Conservation (phyloP, 768 basidiomycete species). For the Fomitopsis pulvina region DNA sequence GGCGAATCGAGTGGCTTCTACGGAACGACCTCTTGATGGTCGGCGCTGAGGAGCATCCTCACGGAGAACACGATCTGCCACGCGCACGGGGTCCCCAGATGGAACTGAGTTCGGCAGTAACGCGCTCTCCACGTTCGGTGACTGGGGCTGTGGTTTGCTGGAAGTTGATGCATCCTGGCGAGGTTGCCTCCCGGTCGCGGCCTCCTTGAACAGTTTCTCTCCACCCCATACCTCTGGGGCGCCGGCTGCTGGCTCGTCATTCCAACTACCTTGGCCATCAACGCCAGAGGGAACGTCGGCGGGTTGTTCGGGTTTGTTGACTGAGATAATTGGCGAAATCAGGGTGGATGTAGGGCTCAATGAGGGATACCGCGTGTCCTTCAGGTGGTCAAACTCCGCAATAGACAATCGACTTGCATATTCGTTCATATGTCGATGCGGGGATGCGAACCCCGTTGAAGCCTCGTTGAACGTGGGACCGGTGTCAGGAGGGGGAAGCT, state of each 20-base stretch:
- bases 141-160: slow-evolving; percentile 13
- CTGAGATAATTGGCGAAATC: neutral
- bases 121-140: slow-evolving; percentile 10
- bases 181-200: slow-evolving; percentile 7
- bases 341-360: slow-evolving; percentile 14
- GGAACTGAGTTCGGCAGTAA: slow-evolving; percentile 8
- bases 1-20: slow-evolving; percentile 2
- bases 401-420: slow-evolving; percentile 49
- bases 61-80: slow-evolving; percentile 7
- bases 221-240: slow-evolving; percentile 13
- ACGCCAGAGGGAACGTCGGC: slow-evolving; percentile 4
- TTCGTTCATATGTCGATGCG: slow-evolving; percentile 31
- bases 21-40: slow-evolving; percentile 6
- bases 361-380: slow-evolving; percentile 54
- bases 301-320: slow-evolving; percentile 6
- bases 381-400: slow-evolving; percentile 49
- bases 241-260: slow-evolving; percentile 4
- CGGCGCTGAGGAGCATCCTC: slow-evolving; percentile 6
- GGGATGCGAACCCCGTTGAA: slow-evolving; percentile 19
- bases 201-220: slow-evolving; percentile 19
- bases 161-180: neutral
- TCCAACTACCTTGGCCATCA: slow-evolving; percentile 9
- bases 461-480: slow-evolving; percentile 14
- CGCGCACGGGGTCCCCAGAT: slow-evolving; percentile 5
- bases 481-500: slow-evolving; percentile 15